phyloP scores from a whole-genome alignment of 345 rosid genomes.

The Atalantia buxifolia region DNA sequence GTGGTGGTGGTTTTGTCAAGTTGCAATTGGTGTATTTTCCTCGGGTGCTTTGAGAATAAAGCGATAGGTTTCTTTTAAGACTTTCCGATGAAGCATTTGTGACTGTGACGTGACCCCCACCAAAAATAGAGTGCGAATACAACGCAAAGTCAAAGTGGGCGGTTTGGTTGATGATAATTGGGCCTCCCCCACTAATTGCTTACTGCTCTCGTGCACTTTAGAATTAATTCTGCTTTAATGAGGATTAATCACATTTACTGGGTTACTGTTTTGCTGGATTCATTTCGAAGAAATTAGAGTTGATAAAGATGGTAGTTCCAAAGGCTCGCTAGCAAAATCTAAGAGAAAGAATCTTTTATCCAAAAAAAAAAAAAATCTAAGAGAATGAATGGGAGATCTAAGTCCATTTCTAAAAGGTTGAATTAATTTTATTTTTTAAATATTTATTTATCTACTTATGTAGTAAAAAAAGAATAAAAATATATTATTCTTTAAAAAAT shows the following conservation, averaged over 20 bases:
- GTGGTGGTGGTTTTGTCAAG: background rate
- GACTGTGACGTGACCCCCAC: slow-evolving; percentile 4
- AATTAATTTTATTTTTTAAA: too few relatives aligned
- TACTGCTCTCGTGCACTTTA: background rate
- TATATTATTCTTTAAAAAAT: too few relatives aligned
- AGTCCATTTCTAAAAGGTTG: too few relatives aligned
- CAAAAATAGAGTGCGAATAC: background rate
- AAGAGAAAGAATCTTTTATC: too few relatives aligned
- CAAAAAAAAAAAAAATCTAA: too few relatives aligned
- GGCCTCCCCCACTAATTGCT: background rate
- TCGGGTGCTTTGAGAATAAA: background rate
- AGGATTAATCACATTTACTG: background rate
- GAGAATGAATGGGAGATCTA: background rate
- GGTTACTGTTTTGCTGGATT: background rate
- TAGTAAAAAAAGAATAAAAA: too few relatives aligned
- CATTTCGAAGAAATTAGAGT: background rate
- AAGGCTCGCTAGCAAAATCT: background rate
- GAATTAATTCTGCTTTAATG: too few relatives aligned
- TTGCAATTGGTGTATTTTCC: background rate
- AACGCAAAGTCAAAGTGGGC: slow-evolving; percentile 5
- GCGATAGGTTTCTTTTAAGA: background rate
- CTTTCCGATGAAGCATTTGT: background rate
- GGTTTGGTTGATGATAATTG: background rate
- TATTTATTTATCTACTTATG: too few relatives aligned
- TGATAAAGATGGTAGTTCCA: background rate